A percentile compares a stretch with the other conserved stretches of the same genome.
Evolutionary conservation across 2,329 filamentous ascomycete genomes (phyloP).

Genomic region (Neofusicoccum sp.): DNA sequence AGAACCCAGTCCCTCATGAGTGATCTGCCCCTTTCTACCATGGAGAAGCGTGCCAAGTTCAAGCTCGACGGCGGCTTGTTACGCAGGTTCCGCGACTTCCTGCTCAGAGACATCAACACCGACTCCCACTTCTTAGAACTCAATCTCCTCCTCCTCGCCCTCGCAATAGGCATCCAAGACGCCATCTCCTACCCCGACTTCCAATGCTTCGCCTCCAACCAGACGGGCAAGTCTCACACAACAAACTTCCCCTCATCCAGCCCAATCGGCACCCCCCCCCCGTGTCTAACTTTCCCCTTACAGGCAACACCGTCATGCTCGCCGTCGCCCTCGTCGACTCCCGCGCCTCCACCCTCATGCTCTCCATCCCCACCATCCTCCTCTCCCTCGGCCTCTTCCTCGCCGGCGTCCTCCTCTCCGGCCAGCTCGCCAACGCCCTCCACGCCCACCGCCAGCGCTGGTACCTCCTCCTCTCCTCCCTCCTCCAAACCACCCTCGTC

Average conservation of each 20-base stretch:
- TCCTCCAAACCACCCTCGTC: not conserved
- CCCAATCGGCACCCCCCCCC: too few species aligned
- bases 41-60: too few species aligned
- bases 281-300: not conserved
- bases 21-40: too few species aligned
- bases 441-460: not conserved
- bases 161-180: conserved; percentile 20
- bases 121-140: not conserved
- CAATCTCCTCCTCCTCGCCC: conserved; percentile 18
- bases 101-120: not conserved
- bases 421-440: conserved; percentile 16
- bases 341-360: not conserved
- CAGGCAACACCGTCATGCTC: conserved; percentile 2
- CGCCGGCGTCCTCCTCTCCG: conserved; percentile 4
- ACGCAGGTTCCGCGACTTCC: not conserved
- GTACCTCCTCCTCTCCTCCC: conserved; percentile 15
- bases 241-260: too few species aligned
- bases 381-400: conserved; percentile 16
- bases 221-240: not conserved
- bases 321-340: not conserved
- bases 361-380: not conserved
- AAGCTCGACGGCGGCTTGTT: too few species aligned
- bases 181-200: conserved; percentile 19
- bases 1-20: too few species aligned
- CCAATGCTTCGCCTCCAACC: conserved; percentile 21